Evolutionary conservation across 345 rosid genomes (phyloP).

Genomic region (Salix viminalis): DNA sequence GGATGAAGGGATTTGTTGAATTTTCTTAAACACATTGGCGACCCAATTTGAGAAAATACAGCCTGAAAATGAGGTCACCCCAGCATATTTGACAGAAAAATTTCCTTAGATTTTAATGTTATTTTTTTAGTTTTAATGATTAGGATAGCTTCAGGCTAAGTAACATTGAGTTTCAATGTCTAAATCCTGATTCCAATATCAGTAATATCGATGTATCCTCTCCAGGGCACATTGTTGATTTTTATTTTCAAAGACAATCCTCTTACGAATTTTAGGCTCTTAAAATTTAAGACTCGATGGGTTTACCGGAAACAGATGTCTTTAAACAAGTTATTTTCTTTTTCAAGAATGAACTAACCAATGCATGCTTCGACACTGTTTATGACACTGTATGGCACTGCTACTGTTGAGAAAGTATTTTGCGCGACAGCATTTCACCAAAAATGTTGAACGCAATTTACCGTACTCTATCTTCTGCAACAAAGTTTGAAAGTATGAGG

Average conservation of each 20-base stretch:
- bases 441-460: not conserved
- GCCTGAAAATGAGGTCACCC: no score
- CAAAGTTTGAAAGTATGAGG: not conserved
- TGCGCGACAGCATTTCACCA: no score
- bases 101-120: no score
- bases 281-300: not conserved
- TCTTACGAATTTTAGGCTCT: not conserved
- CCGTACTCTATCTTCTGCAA: not conserved
- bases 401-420: no score
- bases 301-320: not conserved
- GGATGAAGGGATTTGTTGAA: not conserved
- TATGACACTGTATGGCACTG: no score
- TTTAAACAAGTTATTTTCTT: not conserved
- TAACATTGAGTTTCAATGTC: no score
- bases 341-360: not conserved
- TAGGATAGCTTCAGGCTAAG: no score
- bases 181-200: no score
- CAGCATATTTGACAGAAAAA: no score
- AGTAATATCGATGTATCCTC: not conserved
- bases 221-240: not conserved
- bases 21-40: not conserved
- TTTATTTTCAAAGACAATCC: not conserved
- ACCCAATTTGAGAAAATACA: no score
- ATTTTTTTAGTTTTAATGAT: no score
- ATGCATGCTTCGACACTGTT: not conserved